phyloP scores from a whole-genome alignment of 805 yeast species.

The Yamadazyma tumulicola region DNA sequence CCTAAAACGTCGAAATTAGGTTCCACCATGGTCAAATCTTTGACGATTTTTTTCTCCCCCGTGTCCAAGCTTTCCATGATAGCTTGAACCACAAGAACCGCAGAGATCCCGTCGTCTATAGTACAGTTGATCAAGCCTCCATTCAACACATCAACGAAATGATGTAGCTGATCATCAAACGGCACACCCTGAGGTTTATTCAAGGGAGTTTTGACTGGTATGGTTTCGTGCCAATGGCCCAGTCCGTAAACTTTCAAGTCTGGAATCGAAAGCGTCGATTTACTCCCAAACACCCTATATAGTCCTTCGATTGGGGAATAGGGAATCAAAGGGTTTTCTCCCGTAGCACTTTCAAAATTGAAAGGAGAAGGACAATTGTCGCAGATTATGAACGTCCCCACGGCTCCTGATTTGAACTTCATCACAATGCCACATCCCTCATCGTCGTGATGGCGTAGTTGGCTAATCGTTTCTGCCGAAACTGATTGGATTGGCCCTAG shows the following conservation, averaged over 20 bases:
- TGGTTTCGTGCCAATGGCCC: conserved; percentile 17
- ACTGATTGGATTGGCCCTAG: conserved; percentile 36
- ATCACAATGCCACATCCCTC: conserved; percentile 37
- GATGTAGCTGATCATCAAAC: conserved; percentile 37
- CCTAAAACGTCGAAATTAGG: conserved; percentile 18
- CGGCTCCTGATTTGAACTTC: conserved; percentile 27
- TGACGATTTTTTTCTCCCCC: conserved; percentile 31
- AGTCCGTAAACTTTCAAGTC: conserved; percentile 26
- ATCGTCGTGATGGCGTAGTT: conserved; percentile 29
- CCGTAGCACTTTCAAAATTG: conserved; percentile 37
- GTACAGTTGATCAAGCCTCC: conserved; percentile 25
- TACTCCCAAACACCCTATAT: conserved; percentile 36
- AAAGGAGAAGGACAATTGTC: conserved; percentile 38
- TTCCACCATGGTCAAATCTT: conserved; percentile 19
- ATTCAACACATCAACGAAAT: conserved; percentile 35
- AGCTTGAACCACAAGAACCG: conserved; percentile 34
- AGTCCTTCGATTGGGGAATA: conserved; percentile 26
- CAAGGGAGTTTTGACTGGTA: conserved; percentile 2
- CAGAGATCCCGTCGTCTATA: conserved; percentile 36
- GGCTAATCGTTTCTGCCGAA: conserved; percentile 32
- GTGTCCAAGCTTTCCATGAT: conserved; percentile 31
- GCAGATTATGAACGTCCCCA: conserved; percentile 36
- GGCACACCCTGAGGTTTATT: conserved; percentile 17
- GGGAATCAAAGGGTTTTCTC: conserved; percentile 38
- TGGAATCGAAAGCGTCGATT: conserved; percentile 37